These are phyloP conservation scores for Aspergillus indologenus DNA, from an alignment of 495 filamentous ascomycete genomes.

Conservation along the genomic window DNA sequence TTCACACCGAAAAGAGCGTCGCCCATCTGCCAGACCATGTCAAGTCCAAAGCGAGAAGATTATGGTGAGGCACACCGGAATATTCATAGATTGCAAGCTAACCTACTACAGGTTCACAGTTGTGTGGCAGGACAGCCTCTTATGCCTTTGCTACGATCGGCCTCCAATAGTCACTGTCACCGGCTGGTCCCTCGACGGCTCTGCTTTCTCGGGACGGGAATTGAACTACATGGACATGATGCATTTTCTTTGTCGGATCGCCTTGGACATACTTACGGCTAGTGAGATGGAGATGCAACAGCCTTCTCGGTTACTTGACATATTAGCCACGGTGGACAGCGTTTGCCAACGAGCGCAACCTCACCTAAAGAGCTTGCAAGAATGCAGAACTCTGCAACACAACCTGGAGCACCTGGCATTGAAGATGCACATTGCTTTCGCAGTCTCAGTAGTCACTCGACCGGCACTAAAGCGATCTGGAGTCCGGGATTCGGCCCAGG, in stretches of 20 bases:
- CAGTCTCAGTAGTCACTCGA: constrained; percentile 32
- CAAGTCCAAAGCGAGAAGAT: constrained; percentile 20
- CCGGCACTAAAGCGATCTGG: constrained; percentile 31
- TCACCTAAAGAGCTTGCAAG: constrained; percentile 22
- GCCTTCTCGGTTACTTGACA: constrained; percentile 18
- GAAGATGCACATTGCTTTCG: constrained; percentile 33
- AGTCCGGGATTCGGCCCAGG: constrained; percentile 7
- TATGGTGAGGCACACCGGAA: constrained; percentile 24
- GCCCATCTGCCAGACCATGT: constrained; percentile 27
- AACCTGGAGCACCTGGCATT: constrained; percentile 36
- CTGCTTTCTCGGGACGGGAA: constrained; percentile 8
- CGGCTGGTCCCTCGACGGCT: constrained; percentile 22
- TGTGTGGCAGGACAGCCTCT: constrained; percentile 38
- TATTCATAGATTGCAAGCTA: not conserved
- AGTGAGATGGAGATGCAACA: constrained; percentile 10
- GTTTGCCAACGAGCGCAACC: constrained; percentile 20
- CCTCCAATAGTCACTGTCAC: constrained; percentile 29
- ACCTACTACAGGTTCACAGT: constrained; percentile 27
- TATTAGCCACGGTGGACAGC: constrained; percentile 24
- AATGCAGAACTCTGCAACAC: constrained; percentile 33
- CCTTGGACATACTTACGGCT: constrained; percentile 24
- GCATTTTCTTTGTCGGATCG: constrained; percentile 30
- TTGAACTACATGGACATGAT: constrained; percentile 32
- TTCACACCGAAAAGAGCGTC: constrained; percentile 31
- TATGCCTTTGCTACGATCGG: constrained; percentile 37